Evolutionary conservation across 768 basidiomycete genomes (phyloP).

Genomic region (Collybiopsis luxurians): DNA sequence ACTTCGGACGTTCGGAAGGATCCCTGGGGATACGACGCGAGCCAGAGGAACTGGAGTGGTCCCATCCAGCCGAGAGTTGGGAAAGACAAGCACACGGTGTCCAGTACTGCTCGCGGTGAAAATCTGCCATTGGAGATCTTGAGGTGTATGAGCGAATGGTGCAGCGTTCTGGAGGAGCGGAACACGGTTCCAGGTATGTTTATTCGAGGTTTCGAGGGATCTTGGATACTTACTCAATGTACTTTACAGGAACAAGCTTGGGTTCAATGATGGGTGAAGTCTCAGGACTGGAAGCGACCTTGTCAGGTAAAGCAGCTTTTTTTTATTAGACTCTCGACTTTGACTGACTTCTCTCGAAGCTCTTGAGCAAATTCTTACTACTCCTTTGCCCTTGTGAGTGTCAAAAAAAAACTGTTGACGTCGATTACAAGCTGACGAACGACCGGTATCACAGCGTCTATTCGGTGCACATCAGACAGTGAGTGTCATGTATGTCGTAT

Average conservation of each 20-base stretch:
- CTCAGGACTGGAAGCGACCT: constrained; percentile 50
- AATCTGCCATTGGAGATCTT: constrained; percentile 60
- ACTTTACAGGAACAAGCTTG: constrained; percentile 40
- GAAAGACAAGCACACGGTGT: constrained; percentile 27
- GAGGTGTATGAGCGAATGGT: constrained; percentile 56
- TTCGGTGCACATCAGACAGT: constrained; percentile 52
- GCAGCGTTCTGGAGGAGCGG: constrained; percentile 55
- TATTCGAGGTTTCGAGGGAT: not conserved
- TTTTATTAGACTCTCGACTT: not conserved
- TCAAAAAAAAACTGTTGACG: not conserved
- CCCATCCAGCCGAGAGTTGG: constrained; percentile 28
- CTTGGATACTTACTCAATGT: not conserved
- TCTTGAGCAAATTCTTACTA: constrained; percentile 60
- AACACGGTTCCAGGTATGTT: constrained; percentile 52
- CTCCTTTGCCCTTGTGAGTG: constrained; percentile 63
- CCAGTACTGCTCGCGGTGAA: constrained; percentile 30
- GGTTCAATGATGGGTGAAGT: constrained; percentile 48
- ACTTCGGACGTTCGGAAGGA: constrained; percentile 8
- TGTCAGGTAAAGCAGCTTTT: constrained; percentile 36
- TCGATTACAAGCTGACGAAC: not conserved
- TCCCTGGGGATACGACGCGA: constrained; percentile 11
- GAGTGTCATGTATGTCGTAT: not conserved
- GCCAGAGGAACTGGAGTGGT: constrained; percentile 30
- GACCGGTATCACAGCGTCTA: constrained; percentile 44
- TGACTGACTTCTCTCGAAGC: constrained; percentile 24